Base-by-base conservation (phyloP, 371 early-diverging fungal genomes). In the Funneliformis caledonium region DNA sequence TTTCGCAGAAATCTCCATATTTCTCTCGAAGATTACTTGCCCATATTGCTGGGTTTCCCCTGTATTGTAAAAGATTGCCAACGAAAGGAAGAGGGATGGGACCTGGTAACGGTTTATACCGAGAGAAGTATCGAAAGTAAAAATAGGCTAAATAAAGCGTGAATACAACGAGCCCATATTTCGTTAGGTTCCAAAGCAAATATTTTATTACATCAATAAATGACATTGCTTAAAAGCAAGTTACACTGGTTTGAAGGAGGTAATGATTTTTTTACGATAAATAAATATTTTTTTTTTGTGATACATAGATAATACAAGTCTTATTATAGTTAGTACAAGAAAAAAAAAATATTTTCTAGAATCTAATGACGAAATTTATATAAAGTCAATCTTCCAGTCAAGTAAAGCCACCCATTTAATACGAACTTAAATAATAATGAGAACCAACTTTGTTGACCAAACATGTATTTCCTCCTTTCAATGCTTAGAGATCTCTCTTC, bases 1-100 rank as follows among this genome's bases (percentile, higher is more conserved):
- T 42, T 56, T 79, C 80, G 31, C 80, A 79, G n/a, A 79, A 59
- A 42, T 79, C 80, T 68, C 80, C 80, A 79, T 79, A 79, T 37
- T 79, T 56, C 14, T 16, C 31, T 52, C 70, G 72, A 8, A 72
- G 37, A 19, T 43, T 8, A n/a, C 59, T n/a, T 22, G 80, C 69
- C 26, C 19, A 67, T 67, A 8, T 78, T 12, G 48, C 52, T 4
- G 68, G 48, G 19, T 78, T 26, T 22, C n/a, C 64, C 26, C 22
- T 19, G 33, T 65, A 45, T 22, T 69, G 50, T n/a, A 47, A 26
- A 3, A 11, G 19, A 69, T 60, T 70, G 4, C 80, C 80, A 8
- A 79, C 33, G 14, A 79, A 31, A 2, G 80, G 80, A 11, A 69
- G 11, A 52, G 80, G 80, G 43, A 79, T 8, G 4, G 80, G 80